Percentiles rank a stretch among this genome's conserved stretches.
These are phyloP conservation scores for Xerocomus amazonicus DNA, from an alignment of 1,284 basidiomycete species.

Conservation along the genomic window DNA sequence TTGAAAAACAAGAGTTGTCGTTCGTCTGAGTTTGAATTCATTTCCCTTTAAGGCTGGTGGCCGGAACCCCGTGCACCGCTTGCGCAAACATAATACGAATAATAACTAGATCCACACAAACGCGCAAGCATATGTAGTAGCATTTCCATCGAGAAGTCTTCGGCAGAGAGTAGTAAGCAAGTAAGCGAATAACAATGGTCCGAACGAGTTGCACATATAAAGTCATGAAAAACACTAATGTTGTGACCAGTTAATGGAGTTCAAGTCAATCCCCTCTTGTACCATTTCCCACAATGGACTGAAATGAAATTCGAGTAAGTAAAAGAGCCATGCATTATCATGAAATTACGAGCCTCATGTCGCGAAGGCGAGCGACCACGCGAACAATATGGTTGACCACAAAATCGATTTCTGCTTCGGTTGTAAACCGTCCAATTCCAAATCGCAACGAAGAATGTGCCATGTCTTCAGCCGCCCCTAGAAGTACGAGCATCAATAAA, in stretches of 20 bases:
- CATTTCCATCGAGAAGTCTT: slow-evolving; percentile 1
- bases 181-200: background rate
- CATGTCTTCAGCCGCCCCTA: slow-evolving; percentile 96
- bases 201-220: slow-evolving; percentile 12
- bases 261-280: slow-evolving; percentile 95
- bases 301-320: slow-evolving; percentile 11
- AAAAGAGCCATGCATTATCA: slow-evolving; percentile 3
- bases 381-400: slow-evolving; percentile 87
- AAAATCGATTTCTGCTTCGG: slow-evolving; percentile 95
- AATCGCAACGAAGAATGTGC: slow-evolving; percentile 98
- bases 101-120: background rate
- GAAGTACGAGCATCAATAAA: slow-evolving; percentile 5
- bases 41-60: slow-evolving; percentile 32
- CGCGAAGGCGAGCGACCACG: slow-evolving; percentile 74
- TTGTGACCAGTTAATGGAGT: slow-evolving; percentile 89
- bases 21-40: slow-evolving; percentile 39
- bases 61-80: slow-evolving; percentile 15
- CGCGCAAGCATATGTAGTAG: background rate
- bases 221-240: slow-evolving; percentile 35
- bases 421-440: slow-evolving; percentile 98
- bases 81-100: background rate
- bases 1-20: slow-evolving; percentile 32
- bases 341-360: slow-evolving; percentile 51
- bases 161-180: background rate
- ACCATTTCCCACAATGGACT: slow-evolving; percentile 98